phyloP scores from a whole-genome alignment of 345 rosid species.

The Acer saccharum region DNA sequence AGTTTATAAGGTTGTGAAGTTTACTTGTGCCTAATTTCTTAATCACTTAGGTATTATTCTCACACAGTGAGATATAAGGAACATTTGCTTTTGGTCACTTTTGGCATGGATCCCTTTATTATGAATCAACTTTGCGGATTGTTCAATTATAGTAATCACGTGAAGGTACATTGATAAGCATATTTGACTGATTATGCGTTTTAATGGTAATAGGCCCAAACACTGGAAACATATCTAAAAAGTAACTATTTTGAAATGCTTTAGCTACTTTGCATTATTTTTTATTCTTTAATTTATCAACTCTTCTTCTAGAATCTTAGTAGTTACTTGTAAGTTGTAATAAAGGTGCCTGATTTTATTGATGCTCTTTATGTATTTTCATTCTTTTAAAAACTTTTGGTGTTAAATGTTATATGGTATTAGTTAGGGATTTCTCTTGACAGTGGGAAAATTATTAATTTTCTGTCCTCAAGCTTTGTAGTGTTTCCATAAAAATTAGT shows the following conservation, averaged over 20 bases:
- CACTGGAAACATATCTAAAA: background rate
- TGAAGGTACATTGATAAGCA: background rate
- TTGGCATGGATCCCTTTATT: background rate
- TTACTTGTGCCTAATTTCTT: no score
- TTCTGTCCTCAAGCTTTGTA: background rate
- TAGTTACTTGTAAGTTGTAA: background rate
- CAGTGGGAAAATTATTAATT: background rate
- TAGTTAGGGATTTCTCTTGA: background rate
- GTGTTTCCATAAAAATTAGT: background rate
- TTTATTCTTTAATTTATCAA: background rate
- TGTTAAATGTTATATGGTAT: background rate
- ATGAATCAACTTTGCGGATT: background rate
- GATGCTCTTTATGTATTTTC: background rate
- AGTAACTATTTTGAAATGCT: background rate
- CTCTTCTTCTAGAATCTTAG: background rate
- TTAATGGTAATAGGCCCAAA: background rate
- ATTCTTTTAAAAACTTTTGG: background rate
- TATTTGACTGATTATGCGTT: background rate
- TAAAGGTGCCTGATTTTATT: background rate
- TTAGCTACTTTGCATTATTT: background rate
- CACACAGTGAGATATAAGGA: background rate
- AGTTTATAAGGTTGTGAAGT: no score
- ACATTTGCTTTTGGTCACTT: background rate
- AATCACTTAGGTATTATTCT: no score
- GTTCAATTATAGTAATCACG: background rate